Evolutionary conservation across 2,329 filamentous ascomycete species (phyloP).

Genomic region (Phyllosticta capitalensis): DNA sequence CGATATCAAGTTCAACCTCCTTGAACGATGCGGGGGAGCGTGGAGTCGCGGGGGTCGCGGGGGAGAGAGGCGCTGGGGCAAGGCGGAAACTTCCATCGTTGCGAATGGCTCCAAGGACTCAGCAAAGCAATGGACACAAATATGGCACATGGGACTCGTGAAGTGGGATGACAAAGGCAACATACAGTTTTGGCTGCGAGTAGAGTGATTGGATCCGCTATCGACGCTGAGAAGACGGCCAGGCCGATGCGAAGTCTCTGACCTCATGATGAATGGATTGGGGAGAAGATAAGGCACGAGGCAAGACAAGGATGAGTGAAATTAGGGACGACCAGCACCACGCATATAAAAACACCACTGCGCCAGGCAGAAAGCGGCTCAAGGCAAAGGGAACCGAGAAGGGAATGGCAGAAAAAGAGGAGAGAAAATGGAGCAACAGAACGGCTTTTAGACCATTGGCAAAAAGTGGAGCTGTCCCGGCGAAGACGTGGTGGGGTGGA

Average conservation of each 20-base stretch:
- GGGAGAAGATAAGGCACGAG: neutral
- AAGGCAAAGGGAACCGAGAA: neutral
- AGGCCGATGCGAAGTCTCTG: neutral
- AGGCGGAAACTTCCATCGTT: neutral
- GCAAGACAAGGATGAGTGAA: neutral
- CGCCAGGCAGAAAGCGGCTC: neutral
- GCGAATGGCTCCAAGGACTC: neutral
- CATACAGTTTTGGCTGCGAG: neutral
- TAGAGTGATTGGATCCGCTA: neutral
- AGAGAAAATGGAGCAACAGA: neutral
- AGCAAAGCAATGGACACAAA: neutral
- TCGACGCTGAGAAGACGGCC: neutral
- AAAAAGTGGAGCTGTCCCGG: neutral
- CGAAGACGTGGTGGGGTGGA: neutral
- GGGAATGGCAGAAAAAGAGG: neutral
- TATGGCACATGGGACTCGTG: neutral
- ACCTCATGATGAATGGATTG: neutral
- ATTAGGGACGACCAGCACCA: neutral
- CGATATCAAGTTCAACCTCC: slow-evolving; percentile 16
- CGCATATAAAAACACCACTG: neutral
- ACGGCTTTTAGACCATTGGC: neutral
- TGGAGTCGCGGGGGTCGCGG: neutral
- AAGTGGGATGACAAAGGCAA: neutral
- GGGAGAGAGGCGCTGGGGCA: neutral
- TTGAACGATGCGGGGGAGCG: neutral